Base-by-base conservation (phyloP, 768 basidiomycete species). In the Cystobasidium tubakii region DNA sequence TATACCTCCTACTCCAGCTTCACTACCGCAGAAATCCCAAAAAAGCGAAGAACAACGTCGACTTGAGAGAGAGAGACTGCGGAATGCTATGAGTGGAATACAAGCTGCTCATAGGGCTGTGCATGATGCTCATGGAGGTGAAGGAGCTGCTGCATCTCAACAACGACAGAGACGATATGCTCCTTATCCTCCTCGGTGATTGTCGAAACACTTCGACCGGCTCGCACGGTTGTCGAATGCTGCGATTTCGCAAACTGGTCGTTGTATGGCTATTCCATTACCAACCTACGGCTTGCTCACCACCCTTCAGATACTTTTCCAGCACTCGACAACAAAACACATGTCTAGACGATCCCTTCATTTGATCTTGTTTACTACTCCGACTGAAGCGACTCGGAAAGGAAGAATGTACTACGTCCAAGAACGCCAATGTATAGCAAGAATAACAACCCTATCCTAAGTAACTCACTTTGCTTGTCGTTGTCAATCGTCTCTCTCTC, bases 51-150 rank as follows among this genome's bases (percentile, higher is more conserved):
- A 55, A 34, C 54, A 71, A 39, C 54, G 53, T 33, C 12, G 54
- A 36, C 31, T 71, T 21, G 69, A 71, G 36, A 31, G 69, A 53
- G 69, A 71, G 36, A 27, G 69, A 36, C 27, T 71, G 17, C 27
- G 15, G 69, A 60, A 55, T 55, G 69, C 69, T 34, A 71, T 71
- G 69, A 23, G 69, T 27, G 69, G 69, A 13, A 57, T 71, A n/a
- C 69, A 71, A 9, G 34, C 33, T 31, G 69, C 54, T 27, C 63
- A 65, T 46, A 12, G 25, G 39, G 63, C 63, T 39, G 31, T 36
- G 12, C 63, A 65, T n/a, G 6, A 27, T 34, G 43, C 63, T 23
- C 63, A 27, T 31, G 7, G 36, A 42, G 63, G 63, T 7, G 63
- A 25, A 34, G 36, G 33, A 39, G 63, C 7, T 42, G 19, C 27